Base-by-base conservation (phyloP, 2,329 filamentous ascomycete species). In the Trichothecium sympodiale region DNA sequence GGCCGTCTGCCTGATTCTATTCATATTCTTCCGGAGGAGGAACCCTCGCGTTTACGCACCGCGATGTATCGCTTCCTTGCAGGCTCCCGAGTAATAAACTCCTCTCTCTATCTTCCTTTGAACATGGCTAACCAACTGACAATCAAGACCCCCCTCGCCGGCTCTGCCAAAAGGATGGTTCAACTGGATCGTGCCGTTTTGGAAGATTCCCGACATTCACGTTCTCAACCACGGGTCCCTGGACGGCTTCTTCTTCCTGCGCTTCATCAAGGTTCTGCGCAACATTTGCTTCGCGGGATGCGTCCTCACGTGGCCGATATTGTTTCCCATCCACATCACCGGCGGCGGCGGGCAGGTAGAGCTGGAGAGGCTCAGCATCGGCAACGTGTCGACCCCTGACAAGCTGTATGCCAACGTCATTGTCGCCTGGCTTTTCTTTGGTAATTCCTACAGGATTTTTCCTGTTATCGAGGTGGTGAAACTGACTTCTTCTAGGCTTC, bases 181-280 rank as follows among this genome's bases (percentile, higher is more conserved):
- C 47, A 74, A 80, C 46, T 87, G 82, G 82, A 57, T 86, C 39
- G 59, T 60, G 8, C 63, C 70, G 10, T 83, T 85, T 59, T 80
- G 74, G 62, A 71, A 70, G 46, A 70, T 74, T 30, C 71, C 72
- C 4, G 88, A 96, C 54, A 77, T 78, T 29, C 86, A 84, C 51
- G 76, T 88, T 17, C 74, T 96, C 16, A 84, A 91, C 50, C 86
- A 94, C 62, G 85, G 89, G 54, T 93, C 87, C 1, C 74, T 98
- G 43, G 89, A 98, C 55, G 83, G 83, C 23, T 96, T 89, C 57
- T 77, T 96, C 35, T 86, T 93, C 55, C 68, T 96, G 18, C 85
- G 89, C 26, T 94, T 60, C 37, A 48, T 64, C 37, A 62, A 61
- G 32, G 50, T 89, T 51, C 62, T 96, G 43, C 85, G 87, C 51